Percentiles rank a stretch among this genome's conserved stretches.
Evolutionary conservation across 495 filamentous ascomycete species (phyloP).

Genomic region (Parathielavia appendiculata): DNA sequence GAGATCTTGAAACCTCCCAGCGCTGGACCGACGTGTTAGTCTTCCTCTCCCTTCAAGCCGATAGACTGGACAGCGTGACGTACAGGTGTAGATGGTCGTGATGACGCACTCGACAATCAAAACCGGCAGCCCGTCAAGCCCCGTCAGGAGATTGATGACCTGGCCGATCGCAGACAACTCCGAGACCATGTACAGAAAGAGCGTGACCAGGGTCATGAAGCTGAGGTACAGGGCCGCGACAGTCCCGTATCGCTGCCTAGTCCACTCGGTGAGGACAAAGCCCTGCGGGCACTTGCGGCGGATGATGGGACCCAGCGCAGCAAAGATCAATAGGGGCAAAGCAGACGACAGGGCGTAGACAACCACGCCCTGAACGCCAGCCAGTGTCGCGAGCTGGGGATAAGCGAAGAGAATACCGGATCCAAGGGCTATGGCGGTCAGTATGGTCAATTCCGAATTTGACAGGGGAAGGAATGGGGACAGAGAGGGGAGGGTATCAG

Average conservation of each 20-base stretch:
- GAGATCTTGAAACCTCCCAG: slow-evolving; percentile 72
- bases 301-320: slow-evolving; percentile 64
- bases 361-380: slow-evolving; percentile 67
- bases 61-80: slow-evolving; percentile 17
- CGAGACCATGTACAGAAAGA: slow-evolving; percentile 78
- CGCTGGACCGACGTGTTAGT: slow-evolving; percentile 40
- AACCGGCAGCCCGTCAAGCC: slow-evolving; percentile 64
- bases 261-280: slow-evolving; percentile 78
- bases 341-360: slow-evolving; percentile 65
- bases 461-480: slow-evolving; percentile 15
- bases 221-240: slow-evolving; percentile 62
- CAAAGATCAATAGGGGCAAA: slow-evolving; percentile 63
- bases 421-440: slow-evolving; percentile 57
- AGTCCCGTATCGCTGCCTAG: slow-evolving; percentile 62
- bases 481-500: slow-evolving; percentile 34
- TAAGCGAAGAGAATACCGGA: slow-evolving; percentile 75
- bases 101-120: slow-evolving; percentile 67
- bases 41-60: neutral
- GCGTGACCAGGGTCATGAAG: slow-evolving; percentile 65
- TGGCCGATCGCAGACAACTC: slow-evolving; percentile 70
- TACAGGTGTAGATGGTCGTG: slow-evolving; percentile 75
- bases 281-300: slow-evolving; percentile 67
- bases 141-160: slow-evolving; percentile 65
- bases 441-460: slow-evolving; percentile 17
- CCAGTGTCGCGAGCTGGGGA: slow-evolving; percentile 72